Evolutionary conservation across 2,329 filamentous ascomycete genomes (phyloP).

Genomic region (Elsinoe arachidis): DNA sequence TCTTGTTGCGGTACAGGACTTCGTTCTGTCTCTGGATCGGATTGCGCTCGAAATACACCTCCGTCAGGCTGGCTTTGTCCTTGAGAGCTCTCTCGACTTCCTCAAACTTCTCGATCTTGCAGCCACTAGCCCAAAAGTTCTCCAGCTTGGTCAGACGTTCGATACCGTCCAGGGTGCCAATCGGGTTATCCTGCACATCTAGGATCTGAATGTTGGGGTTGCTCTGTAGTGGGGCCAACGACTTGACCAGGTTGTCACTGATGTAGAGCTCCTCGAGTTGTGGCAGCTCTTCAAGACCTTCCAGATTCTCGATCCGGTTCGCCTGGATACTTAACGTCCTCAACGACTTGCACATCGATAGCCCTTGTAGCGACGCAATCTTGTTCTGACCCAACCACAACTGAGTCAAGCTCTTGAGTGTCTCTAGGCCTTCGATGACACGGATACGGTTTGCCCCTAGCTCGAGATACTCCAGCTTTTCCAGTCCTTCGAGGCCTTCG

Average conservation of each 20-base stretch:
- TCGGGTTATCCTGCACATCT: conserved; percentile 82
- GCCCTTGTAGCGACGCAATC: conserved; percentile 71
- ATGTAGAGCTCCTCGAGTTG: conserved; percentile 90
- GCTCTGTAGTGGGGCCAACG: conserved; percentile 57
- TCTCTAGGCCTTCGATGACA: conserved; percentile 77
- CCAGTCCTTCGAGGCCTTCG: conserved; percentile 69
- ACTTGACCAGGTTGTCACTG: conserved; percentile 82
- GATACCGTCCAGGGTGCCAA: conserved; percentile 66
- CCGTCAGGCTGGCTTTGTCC: conserved; percentile 72
- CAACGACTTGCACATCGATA: conserved; percentile 67
- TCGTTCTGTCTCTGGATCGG: conserved; percentile 71
- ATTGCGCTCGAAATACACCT: conserved; percentile 95
- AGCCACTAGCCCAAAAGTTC: conserved; percentile 92
- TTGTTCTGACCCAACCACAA: conserved; percentile 97
- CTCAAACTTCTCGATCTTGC: conserved; percentile 66
- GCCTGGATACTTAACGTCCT: conserved; percentile 90
- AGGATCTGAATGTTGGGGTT: conserved; percentile 59
- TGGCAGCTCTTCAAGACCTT: conserved; percentile 63
- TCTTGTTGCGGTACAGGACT: conserved; percentile 90
- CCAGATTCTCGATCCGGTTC: conserved; percentile 75
- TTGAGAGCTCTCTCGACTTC: conserved; percentile 71
- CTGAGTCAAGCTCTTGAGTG: conserved; percentile 68
- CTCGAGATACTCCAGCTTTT: conserved; percentile 72
- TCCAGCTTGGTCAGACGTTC: conserved; percentile 62
- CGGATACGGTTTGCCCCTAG: conserved; percentile 86